A percentile compares a stretch with the other conserved stretches of the same genome.
Evolutionary conservation across 2,329 filamentous ascomycete species (phyloP).

Genomic region (Paraphoma sp.): DNA sequence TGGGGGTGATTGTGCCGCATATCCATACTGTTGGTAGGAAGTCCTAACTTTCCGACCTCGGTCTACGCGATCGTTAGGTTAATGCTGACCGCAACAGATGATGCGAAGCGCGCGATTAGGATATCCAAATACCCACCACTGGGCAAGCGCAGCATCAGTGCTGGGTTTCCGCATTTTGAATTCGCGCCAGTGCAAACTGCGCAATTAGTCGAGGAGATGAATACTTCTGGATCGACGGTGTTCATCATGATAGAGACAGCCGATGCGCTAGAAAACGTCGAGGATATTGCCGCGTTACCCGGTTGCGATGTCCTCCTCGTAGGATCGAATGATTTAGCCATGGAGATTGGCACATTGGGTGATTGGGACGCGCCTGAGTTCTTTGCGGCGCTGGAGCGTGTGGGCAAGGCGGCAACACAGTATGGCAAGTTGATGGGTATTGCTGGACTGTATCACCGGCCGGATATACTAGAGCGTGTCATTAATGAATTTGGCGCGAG

Average conservation of each 20-base stretch:
- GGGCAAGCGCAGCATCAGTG: conserved; percentile 9
- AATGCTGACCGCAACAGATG: not conserved
- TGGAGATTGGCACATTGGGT: conserved; percentile 1
- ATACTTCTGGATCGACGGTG: conserved; percentile 5
- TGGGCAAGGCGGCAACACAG: not conserved
- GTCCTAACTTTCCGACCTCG: no score
- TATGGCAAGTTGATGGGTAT: not conserved
- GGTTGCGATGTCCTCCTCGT: conserved; percentile 58
- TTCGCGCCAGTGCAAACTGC: not conserved
- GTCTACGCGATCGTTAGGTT: no score
- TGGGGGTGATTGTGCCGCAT: conserved; percentile 15
- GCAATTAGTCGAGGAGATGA: conserved; percentile 2
- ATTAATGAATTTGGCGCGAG: not conserved
- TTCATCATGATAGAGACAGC: conserved; percentile 43
- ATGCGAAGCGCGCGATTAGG: not conserved
- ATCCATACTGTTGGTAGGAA: conserved; percentile 5
- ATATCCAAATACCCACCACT: conserved; percentile 6
- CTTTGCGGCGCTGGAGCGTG: not conserved
- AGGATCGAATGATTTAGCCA: conserved; percentile 57
- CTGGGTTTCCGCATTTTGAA: conserved; percentile 3
- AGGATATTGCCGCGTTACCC: conserved; percentile 56
- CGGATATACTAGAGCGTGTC: not conserved
- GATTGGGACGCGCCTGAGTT: not conserved
- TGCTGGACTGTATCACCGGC: not conserved
- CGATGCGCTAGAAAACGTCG: conserved; percentile 38